A percentile compares a stretch with the other conserved stretches of the same genome.
phyloP scores from a whole-genome alignment of 345 rosid species.

The Conringia planisiliqua region DNA sequence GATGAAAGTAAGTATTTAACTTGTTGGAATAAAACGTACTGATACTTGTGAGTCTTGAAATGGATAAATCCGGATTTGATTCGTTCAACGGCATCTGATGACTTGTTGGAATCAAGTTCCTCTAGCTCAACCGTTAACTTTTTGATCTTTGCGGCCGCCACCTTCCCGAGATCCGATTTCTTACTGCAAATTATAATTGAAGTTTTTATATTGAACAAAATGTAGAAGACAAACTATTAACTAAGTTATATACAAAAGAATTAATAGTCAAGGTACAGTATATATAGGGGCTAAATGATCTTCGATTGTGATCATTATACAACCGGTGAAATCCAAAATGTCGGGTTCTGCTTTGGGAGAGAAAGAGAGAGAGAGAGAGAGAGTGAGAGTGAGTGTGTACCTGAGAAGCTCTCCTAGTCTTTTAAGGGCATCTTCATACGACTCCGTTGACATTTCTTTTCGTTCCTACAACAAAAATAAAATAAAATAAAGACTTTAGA shows the following conservation, averaged over 20 bases:
- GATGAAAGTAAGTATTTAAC: background rate
- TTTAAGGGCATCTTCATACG: slow-evolving; percentile 25
- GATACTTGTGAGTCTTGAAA: slow-evolving; percentile 69
- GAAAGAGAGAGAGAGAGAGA: background rate
- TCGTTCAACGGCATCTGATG: slow-evolving; percentile 50
- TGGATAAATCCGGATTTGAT: slow-evolving; percentile 71
- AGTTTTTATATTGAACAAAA: background rate
- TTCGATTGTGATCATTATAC: too few species aligned
- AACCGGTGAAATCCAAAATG: background rate
- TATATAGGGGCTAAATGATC: background rate
- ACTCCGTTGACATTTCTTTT: slow-evolving; percentile 26
- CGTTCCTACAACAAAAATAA: background rate
- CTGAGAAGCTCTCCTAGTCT: slow-evolving; percentile 29
- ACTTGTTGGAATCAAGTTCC: slow-evolving; percentile 37
- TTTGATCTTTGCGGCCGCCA: slow-evolving; percentile 72
- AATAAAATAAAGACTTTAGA: background rate
- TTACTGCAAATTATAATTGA: slow-evolving; percentile 37
- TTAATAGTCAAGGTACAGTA: background rate
- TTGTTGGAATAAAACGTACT: slow-evolving; percentile 44
- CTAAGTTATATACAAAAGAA: background rate
- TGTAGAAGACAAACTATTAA: background rate
- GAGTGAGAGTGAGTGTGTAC: background rate
- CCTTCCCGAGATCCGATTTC: slow-evolving; percentile 50
- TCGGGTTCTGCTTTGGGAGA: too few species aligned
- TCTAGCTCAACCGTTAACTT: slow-evolving; percentile 68